Evolutionary conservation across 2,329 filamentous ascomycete genomes (phyloP).

Genomic region (Sporothrix dimorphospora): DNA sequence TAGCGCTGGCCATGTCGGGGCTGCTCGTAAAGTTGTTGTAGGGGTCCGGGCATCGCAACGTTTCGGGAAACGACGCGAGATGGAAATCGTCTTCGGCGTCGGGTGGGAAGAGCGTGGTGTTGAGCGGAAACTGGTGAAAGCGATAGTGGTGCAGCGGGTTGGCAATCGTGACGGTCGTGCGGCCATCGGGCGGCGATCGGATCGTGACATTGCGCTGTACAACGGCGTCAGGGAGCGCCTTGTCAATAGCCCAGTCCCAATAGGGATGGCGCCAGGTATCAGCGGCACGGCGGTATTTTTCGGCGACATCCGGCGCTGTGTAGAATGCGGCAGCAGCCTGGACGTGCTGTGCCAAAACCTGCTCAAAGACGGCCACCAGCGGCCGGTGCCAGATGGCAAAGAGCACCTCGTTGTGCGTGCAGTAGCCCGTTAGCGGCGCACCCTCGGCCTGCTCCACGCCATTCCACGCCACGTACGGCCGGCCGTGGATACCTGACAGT

Average conservation of each 20-base stretch:
- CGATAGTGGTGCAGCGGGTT: conserved; percentile 56
- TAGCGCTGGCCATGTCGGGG: conserved; percentile 44
- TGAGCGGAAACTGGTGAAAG: conserved; percentile 49
- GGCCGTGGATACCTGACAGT: conserved; percentile 44
- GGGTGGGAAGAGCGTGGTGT: conserved; percentile 35
- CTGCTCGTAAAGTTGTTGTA: conserved; percentile 41
- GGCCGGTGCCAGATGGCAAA: conserved; percentile 58
- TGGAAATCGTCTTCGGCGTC: conserved; percentile 34
- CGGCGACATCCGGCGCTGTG: conserved; percentile 37
- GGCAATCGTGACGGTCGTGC: conserved; percentile 33
- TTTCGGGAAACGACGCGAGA: conserved; percentile 39
- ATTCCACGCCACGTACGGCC: conserved; percentile 38
- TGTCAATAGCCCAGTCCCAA: conserved; percentile 55
- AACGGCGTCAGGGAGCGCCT: conserved; percentile 43
- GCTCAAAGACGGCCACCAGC: conserved; percentile 55
- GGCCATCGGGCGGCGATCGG: conserved; percentile 24
- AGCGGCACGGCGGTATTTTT: conserved; percentile 47
- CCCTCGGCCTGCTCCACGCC: conserved; percentile 36
- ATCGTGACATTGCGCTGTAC: conserved; percentile 27
- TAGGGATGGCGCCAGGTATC: conserved; percentile 48
- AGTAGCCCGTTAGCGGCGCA: conserved; percentile 44
- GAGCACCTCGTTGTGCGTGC: conserved; percentile 48
- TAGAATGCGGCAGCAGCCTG: conserved; percentile 51
- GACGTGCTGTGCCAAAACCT: conserved; percentile 51
- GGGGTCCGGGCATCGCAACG: conserved; percentile 43